Base-by-base conservation (phyloP, 2,329 filamentous ascomycete species). In the Sclerotinia subarctica region DNA sequence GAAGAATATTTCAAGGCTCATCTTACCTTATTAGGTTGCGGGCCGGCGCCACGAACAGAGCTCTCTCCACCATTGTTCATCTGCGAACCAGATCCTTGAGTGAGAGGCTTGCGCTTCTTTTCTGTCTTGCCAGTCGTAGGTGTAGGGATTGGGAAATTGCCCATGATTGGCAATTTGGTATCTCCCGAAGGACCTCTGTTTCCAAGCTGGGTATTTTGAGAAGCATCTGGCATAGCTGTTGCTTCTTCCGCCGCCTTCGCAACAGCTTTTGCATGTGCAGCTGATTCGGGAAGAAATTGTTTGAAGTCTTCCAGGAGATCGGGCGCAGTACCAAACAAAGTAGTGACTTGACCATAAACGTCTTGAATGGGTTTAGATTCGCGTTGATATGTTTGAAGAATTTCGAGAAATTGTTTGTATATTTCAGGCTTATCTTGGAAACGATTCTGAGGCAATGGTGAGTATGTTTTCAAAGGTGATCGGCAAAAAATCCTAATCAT, bases 341-440 rank as follows among this genome's bases (percentile, higher is more conserved):
- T 91, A 0, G 96, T 99, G 32, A 99, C 95, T 79, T 99, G 95
- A 1, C 92, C 91, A 78, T 99, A 99, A 3, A 99, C 95, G 79
- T 99, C 95, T 78, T 97, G 94, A 49, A 99, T 99, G 0, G 95
- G 96, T 77, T 98, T 98, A 65, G 95, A 96, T 78, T 99, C 95
- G 68, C 95, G 88, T 79, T 99, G 95, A 76, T 99, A 99, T 2
- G 95, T 99, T 80, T 99, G 95, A 57, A 99, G 82, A 60, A 99
- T 99, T 78, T 99, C 95, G 42, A 99, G 85, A 77, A 99, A 99
- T 77, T 99, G 94, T 79, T 99, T 99, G 82, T 99, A 99, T 71
- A 99, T 98, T 78, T 99, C 95, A 8, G 95, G 95, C 72, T 96
- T 94, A 76, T 94, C 90, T 74, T 96, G 90, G 80, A 98, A 99